These are phyloP conservation scores for Tricholoma terreum DNA, from an alignment of 768 basidiomycete species.

Conservation along the genomic window DNA sequence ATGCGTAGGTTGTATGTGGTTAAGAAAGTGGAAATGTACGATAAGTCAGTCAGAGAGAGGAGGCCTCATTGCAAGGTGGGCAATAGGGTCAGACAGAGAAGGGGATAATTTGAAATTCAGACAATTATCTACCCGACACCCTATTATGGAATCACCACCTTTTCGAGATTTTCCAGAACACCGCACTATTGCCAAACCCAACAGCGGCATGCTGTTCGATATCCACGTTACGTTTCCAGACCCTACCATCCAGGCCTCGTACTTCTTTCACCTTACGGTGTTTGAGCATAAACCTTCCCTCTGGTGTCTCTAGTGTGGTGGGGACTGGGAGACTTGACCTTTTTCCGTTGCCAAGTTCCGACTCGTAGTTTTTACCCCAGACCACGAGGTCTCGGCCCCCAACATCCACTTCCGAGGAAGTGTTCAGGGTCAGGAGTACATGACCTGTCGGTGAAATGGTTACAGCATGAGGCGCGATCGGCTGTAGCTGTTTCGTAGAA, in stretches of 20 bases:
- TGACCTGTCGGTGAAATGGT: slow-evolving; percentile 76
- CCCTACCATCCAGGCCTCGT: slow-evolving; percentile 54
- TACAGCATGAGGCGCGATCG: slow-evolving; percentile 60
- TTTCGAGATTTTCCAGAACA: slow-evolving; percentile 66
- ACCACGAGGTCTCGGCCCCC: slow-evolving; percentile 64
- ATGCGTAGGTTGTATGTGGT: too few relatives aligned
- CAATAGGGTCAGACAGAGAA: neutral
- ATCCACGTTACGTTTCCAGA: slow-evolving; percentile 56
- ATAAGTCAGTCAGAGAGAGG: neutral
- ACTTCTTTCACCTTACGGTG: slow-evolving; percentile 49
- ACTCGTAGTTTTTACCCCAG: slow-evolving; percentile 74
- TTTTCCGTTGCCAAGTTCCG: slow-evolving; percentile 75
- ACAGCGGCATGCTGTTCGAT: slow-evolving; percentile 65
- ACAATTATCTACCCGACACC: neutral
- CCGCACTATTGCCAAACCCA: slow-evolving; percentile 60
- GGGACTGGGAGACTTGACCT: slow-evolving; percentile 58
- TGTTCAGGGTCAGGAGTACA: slow-evolving; percentile 70
- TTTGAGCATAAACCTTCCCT: slow-evolving; percentile 60
- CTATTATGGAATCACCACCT: neutral
- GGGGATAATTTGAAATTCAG: neutral
- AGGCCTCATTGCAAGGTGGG: neutral
- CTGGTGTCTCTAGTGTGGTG: slow-evolving; percentile 43
- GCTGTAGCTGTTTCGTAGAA: slow-evolving; percentile 49
- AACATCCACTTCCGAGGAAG: slow-evolving; percentile 44
- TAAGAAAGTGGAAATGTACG: neutral